phyloP scores from a whole-genome alignment of 2,329 filamentous ascomycete species.

The Simplicillium aogashimaense region DNA sequence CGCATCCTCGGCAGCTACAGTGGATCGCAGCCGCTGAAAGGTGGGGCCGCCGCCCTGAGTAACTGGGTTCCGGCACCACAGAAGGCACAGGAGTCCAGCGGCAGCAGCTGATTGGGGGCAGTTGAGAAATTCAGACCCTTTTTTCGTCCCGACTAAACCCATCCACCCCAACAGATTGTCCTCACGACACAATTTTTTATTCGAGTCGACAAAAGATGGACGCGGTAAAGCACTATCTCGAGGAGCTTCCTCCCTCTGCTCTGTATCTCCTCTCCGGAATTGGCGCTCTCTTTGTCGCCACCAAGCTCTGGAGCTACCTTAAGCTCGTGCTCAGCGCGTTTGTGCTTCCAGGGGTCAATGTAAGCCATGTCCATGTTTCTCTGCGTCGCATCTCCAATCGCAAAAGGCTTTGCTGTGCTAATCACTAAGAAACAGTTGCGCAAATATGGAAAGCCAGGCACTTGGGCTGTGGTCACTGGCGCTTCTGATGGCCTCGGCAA shows the following conservation, averaged over 20 bases:
- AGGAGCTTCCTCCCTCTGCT: conserved; percentile 29
- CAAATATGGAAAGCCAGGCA: conserved; percentile 83
- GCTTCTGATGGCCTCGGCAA: conserved; percentile 96
- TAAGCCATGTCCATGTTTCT: conserved; percentile 23
- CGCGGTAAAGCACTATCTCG: too few species aligned
- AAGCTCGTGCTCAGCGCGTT: conserved; percentile 59
- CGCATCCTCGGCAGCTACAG: too few species aligned
- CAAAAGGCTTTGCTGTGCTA: neutral
- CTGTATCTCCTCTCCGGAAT: conserved; percentile 39
- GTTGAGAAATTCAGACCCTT: too few species aligned
- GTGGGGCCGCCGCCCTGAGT: too few species aligned
- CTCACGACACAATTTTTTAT: too few species aligned
- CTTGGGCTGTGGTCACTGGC: conserved; percentile 90
- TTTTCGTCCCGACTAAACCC: too few species aligned
- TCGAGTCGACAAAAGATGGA: too few species aligned
- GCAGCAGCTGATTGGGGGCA: too few species aligned
- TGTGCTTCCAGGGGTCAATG: conserved; percentile 53
- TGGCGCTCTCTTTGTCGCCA: conserved; percentile 49
- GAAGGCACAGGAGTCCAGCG: too few species aligned
- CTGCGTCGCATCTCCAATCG: neutral
- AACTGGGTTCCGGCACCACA: too few species aligned
- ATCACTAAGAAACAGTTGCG: conserved; percentile 50
- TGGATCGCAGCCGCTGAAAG: too few species aligned
- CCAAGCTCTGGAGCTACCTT: conserved; percentile 47
- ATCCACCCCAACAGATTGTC: too few species aligned